Evolutionary conservation across 768 basidiomycete species (phyloP).

Genomic region (Lepiota subincarnata): DNA sequence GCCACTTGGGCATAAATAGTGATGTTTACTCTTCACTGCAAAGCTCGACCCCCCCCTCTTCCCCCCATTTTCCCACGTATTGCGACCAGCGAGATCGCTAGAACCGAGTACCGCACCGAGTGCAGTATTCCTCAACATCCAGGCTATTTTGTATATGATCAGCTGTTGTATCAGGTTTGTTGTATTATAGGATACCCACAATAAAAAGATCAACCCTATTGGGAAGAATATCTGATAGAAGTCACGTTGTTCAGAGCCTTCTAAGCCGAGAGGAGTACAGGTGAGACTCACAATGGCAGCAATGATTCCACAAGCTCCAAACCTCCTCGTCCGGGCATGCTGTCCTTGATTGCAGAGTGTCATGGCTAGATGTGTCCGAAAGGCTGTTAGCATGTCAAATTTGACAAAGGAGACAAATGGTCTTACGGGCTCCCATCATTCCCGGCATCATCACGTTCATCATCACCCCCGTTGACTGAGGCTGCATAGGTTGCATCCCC

Average conservation of each 20-base stretch:
- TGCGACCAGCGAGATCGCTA: not conserved
- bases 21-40: no score
- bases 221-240: slow-evolving; percentile 4
- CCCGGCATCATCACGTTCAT: slow-evolving; percentile 10
- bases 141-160: not conserved
- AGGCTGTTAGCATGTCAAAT: not conserved
- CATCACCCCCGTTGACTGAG: slow-evolving; percentile 4
- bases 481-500: slow-evolving; percentile 3
- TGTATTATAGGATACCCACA: not conserved
- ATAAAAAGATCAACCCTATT: slow-evolving; percentile 8
- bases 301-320: slow-evolving; percentile 23
- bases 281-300: slow-evolving; percentile 20
- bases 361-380: not conserved
- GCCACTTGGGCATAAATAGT: not conserved
- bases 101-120: slow-evolving; percentile 3
- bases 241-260: not conserved
- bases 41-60: no score
- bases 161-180: not conserved
- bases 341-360: slow-evolving; percentile 13
- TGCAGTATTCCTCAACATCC: slow-evolving; percentile 8
- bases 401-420: not conserved
- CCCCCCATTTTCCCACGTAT: not conserved
- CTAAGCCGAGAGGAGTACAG: not conserved
- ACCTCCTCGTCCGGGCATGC: slow-evolving; percentile 19
- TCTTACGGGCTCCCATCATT: not conserved